Evolutionary conservation across 2,329 filamentous ascomycete species (phyloP), one percentile per base, ranked within the genome.

Genomic region (Stagonosporopsis rhizophila): DNA sequence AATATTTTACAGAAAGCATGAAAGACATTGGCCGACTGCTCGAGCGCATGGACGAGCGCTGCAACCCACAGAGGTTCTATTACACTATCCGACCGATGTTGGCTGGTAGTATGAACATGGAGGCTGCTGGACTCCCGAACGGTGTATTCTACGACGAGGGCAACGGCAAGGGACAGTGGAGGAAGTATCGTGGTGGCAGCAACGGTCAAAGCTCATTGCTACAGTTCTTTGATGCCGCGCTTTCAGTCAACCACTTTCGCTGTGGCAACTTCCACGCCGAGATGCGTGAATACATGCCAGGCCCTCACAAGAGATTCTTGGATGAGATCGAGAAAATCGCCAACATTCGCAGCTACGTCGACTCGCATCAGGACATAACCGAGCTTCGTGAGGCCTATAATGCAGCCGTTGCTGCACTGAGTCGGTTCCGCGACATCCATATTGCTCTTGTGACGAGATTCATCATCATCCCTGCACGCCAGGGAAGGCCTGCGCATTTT

Each of bases 211-310:
- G 81, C 67, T 83, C 82, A 0, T 59, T 85, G 41, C 77, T 85
- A 3, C 82, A 84, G 44, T 80, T 83, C 19, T 81, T 83, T 55
- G 82, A 85, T 59, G 80, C 82, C 6, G 79, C 81, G 2, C 75
- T 85, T 2, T 81, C 80, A 0, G 79, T 84, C 17, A 75, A 80
- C 27, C 82, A 85, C 61, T 66, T 74, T 4, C 73, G 80, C 69
- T 32, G 75, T 66, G 61, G 64, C 28, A 60, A 74, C 22, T 68
- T 65, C 32, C 53, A 66, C 15, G 49, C 80, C 65, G 80, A 83
- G 64, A 83, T 84, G 81, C 76, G 82, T 8, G 73, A 76, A 11
- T 85, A 85, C 59, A 85, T 85, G 82, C 82, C 82, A 2, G 79
- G 80, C 0, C 76, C 79, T 4, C 82, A 85, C 58, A 76, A 79